Percentiles rank a stretch among this genome's conserved stretches.
Conservation (phyloP, 2,329 filamentous ascomycete species). For the Colletotrichum liriopes region DNA sequence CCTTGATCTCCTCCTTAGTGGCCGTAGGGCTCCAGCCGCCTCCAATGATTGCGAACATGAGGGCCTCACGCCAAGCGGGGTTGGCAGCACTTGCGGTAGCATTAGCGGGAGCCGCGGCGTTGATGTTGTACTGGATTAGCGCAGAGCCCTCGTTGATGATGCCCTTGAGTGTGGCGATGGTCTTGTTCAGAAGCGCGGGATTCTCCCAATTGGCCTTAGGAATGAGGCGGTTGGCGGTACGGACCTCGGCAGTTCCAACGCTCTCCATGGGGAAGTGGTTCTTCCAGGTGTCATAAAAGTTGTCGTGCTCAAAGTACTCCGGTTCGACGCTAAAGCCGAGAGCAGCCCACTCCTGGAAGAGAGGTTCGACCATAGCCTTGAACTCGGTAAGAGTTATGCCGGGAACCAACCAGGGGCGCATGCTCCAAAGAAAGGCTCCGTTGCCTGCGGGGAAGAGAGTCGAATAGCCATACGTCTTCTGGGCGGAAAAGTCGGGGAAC, state of each 20-base stretch:
- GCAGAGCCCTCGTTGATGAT: conserved; percentile 45
- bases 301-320: conserved; percentile 54
- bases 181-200: conserved; percentile 44
- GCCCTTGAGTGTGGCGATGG: conserved; percentile 49
- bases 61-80: conserved; percentile 63
- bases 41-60: conserved; percentile 53
- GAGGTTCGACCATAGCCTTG: conserved; percentile 51
- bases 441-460: conserved; percentile 33
- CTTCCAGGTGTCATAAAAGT: conserved; percentile 55
- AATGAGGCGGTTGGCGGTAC: conserved; percentile 58
- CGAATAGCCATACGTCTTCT: conserved; percentile 50
- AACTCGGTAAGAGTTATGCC: conserved; percentile 52
- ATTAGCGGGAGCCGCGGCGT: conserved; percentile 42
- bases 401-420: conserved; percentile 55
- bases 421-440: conserved; percentile 49
- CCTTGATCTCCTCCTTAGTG: conserved; percentile 33
- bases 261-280: conserved; percentile 58
- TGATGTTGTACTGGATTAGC: conserved; percentile 44
- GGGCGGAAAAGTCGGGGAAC: conserved; percentile 50
- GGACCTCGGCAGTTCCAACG: conserved; percentile 46
- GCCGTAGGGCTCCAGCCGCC: conserved; percentile 30
- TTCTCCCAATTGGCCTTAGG: conserved; percentile 55
- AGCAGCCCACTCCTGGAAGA: conserved; percentile 49
- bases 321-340: conserved; percentile 51
- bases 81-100: conserved; percentile 55